Evolutionary conservation across 1,284 basidiomycete species (phyloP).

Genomic region (Trametes sp.): DNA sequence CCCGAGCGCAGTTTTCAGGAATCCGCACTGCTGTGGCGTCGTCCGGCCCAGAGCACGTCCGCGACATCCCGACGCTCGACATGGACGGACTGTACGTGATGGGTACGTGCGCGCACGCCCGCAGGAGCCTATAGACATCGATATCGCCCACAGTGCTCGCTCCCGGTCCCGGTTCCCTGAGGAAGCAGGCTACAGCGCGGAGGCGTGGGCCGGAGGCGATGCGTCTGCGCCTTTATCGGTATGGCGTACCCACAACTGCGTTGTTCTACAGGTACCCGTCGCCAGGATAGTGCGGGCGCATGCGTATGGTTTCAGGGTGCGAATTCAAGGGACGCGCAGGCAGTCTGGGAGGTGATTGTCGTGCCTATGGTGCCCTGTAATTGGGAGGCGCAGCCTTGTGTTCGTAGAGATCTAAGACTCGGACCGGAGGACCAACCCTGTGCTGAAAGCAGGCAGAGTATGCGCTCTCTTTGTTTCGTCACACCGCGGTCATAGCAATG

Average conservation of each 20-base stretch:
- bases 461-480: not conserved
- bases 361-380: not conserved
- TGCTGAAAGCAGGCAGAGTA: not conserved
- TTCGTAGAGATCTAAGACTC: not conserved
- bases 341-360: not conserved
- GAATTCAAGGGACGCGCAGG: not conserved
- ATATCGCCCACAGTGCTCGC: constrained; percentile 13
- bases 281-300: constrained; percentile 7
- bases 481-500: too few relatives aligned
- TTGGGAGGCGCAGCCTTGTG: not conserved
- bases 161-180: constrained; percentile 15
- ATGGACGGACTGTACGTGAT: constrained; percentile 24
- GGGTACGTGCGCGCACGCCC: constrained; percentile 18
- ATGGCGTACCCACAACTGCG: constrained; percentile 12
- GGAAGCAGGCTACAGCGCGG: constrained; percentile 18
- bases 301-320: constrained; percentile 17
- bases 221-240: constrained; percentile 19
- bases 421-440: constrained; percentile 5
- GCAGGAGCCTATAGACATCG: constrained; percentile 25
- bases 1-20: constrained; percentile 18
- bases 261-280: constrained; percentile 16
- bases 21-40: not conserved
- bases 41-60: constrained; percentile 1
- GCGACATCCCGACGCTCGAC: constrained; percentile 5
- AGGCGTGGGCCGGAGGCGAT: constrained; percentile 23